Evolutionary conservation across 148 eudicot species (phyloP).

Genomic region (Amaranthus palmeri): DNA sequence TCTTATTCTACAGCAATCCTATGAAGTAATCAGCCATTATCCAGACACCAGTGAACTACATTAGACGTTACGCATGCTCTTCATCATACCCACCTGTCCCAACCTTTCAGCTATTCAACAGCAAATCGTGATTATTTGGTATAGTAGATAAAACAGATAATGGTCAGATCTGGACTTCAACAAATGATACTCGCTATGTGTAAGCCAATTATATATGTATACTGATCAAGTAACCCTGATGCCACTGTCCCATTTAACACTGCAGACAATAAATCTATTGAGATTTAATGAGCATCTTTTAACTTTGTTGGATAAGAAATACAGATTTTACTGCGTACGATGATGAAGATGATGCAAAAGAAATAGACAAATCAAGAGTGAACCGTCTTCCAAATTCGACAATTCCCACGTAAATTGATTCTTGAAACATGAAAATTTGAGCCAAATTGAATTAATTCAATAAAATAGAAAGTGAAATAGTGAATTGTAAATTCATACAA

Average conservation of each 20-base stretch:
- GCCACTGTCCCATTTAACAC: background rate
- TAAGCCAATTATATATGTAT: background rate
- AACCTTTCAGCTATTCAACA: background rate
- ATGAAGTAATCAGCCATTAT: background rate
- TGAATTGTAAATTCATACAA: too few species aligned
- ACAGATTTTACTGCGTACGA: too few species aligned
- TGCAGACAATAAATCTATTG: background rate
- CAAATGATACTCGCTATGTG: background rate
- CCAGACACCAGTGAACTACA: background rate
- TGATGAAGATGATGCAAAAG: too few species aligned
- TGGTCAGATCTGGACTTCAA: background rate
- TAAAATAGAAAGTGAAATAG: too few species aligned
- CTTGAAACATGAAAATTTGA: too few species aligned
- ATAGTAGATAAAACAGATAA: background rate
- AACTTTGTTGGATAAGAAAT: background rate
- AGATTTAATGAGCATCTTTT: background rate
- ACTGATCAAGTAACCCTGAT: background rate
- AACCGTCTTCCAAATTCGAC: too few species aligned
- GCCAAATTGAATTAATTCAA: too few species aligned
- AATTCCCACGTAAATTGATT: too few species aligned
- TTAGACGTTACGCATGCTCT: background rate
- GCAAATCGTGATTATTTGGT: background rate
- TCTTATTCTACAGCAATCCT: background rate
- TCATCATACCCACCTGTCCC: background rate
- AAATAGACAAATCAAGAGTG: too few species aligned